Base-by-base conservation (phyloP, 176 grass and related monocot species). In the Oryza officinalis region DNA sequence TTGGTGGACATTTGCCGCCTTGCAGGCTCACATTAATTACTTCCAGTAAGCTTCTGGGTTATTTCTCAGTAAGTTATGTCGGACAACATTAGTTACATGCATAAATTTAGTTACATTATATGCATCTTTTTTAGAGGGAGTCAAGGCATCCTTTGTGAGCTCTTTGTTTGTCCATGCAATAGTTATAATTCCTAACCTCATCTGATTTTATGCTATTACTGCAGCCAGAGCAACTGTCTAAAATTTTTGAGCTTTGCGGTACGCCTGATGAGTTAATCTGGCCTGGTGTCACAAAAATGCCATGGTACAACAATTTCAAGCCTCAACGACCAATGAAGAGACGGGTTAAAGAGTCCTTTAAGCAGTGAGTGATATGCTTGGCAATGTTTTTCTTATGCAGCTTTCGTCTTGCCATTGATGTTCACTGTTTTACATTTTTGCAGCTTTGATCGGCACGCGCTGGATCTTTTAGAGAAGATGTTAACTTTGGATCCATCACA, bases 251-350 rank as follows among this genome's bases (percentile, higher is more conserved):
- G 71, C 89, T 96, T 32, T 99, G 96, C 86, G 96, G 96, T 47
- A 99, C 93, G 1, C 93, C 93, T 23, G 91, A 99, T 81, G 96
- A 99, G 49, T 35, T 79, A 74, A 96, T 90, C 79, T 99, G 96
- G 96, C 93, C 93, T 85, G 96, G 96, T 82, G 93, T 99, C 52
- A 94, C 89, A 79, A 88, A 99, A 84, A 96, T 96, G 90, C 91
- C 93, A 13, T 99, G 96, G 96, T 99, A 99, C 79, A 98, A 95
- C 80, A 96, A 99, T 87, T 95, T 98, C 83, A 99, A 99, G 78
- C 93, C 96, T 81, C 44, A 89, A 9, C 85, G 96, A 0, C 85
- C 66, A 11, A 61, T 99, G 82, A 93, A 99, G 71, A 94, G 96
- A 88, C 88, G 89, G 22, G 86, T 99, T 67, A 92, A 89, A 77